Base-by-base conservation (phyloP, 768 basidiomycete genomes). In the Flagelloscypha sp. region DNA sequence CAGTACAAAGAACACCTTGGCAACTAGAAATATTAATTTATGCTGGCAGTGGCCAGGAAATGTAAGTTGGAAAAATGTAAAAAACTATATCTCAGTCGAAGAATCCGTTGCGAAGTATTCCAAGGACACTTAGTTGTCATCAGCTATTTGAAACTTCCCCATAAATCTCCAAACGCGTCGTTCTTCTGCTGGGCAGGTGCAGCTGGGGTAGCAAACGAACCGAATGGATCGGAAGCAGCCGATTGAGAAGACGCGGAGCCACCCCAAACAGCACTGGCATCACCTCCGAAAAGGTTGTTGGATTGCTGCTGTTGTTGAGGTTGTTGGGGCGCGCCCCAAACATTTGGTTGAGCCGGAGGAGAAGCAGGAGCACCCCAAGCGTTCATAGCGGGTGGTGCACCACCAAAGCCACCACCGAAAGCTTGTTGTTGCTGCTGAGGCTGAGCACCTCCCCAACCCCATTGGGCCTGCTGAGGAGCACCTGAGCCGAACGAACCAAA, bases 81-180 rank as follows among this genome's bases (percentile, higher is more conserved):
- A n/a, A n/a, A n/a, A n/a, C n/a, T n/a, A n/a, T n/a, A n/a, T n/a
- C n/a, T n/a, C n/a, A n/a, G n/a, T n/a, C n/a, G n/a, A n/a, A n/a
- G n/a, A n/a, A n/a, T n/a, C n/a, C n/a, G n/a, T n/a, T n/a, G n/a
- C n/a, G n/a, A n/a, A n/a, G n/a, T n/a, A n/a, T n/a, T n/a, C n/a
- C n/a, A n/a, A n/a, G n/a, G n/a, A n/a, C n/a, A n/a, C n/a, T 34
- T 24, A 7, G 21, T 15, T 3, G 11, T 16, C 19, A 7, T 13
- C 25, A 10, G 36, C 50, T 66, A 87, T 65, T 86, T 86, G 56
- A 84, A 84, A 24, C 78, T 74, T 32, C 84, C 83, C 86, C 86
- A 88, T 32, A 89, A 55, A 56, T 88, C 84, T 6, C 81, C 84
- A 50, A 88, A 88, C 6, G 64, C 76, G 47, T 89, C 85, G 8